phyloP scores from a whole-genome alignment of 2,329 filamentous ascomycete species.

The Didymella lethalis region DNA sequence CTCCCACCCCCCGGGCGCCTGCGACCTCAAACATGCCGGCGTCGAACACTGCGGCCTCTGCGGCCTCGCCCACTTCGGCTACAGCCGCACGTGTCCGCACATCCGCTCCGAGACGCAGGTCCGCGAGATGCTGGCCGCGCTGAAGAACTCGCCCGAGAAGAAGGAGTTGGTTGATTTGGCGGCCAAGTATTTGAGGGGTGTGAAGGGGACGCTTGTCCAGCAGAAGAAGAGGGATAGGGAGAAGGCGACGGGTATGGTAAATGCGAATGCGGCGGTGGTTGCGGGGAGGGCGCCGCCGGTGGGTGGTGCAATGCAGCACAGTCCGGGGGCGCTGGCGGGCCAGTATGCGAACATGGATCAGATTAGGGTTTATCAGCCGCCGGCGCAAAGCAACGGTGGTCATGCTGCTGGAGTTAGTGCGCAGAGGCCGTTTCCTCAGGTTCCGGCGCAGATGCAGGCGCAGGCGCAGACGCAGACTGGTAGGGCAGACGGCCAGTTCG shows the following conservation, averaged over 20 bases:
- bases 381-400: not conserved
- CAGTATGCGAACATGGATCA: not conserved
- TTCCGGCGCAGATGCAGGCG: not conserved
- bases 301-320: too few species aligned
- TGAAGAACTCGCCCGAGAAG: constrained; percentile 67
- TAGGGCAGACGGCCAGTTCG: constrained; percentile 5
- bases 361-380: not conserved
- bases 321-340: not conserved
- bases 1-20: constrained; percentile 65
- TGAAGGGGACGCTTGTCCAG: constrained; percentile 64
- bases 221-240: constrained; percentile 57
- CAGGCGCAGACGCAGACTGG: not conserved
- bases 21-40: constrained; percentile 66
- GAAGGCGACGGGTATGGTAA: constrained; percentile 24
- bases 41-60: constrained; percentile 71
- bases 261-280: not conserved
- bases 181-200: constrained; percentile 63
- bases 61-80: constrained; percentile 67
- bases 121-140: constrained; percentile 67
- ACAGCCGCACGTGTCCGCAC: constrained; percentile 66
- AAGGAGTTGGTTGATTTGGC: constrained; percentile 62
- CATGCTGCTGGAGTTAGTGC: not conserved
- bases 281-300: not conserved
- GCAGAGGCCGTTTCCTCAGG: not conserved
- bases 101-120: constrained; percentile 70